phyloP scores from a whole-genome alignment of 2,329 filamentous ascomycete species.

The Sporothrix luriei region DNA sequence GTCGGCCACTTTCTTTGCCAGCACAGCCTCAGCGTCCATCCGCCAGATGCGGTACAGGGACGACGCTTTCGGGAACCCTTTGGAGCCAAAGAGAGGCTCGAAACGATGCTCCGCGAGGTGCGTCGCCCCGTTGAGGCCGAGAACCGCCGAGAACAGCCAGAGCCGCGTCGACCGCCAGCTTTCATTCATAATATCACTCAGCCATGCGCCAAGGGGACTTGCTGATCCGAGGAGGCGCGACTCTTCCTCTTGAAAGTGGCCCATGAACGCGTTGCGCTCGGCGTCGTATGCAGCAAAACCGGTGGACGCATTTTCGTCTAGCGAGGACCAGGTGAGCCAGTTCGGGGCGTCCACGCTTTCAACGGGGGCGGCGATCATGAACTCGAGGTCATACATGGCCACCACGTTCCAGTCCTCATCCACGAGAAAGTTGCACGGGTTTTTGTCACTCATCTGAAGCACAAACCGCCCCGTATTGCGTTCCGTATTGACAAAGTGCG shows the following conservation, averaged over 20 bases:
- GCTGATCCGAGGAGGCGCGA: no score
- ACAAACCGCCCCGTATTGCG: conserved; percentile 33
- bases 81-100: no score
- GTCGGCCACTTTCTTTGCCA: not conserved
- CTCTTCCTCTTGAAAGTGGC: no score
- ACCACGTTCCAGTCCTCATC: conserved; percentile 44
- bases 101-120: no score
- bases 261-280: no score
- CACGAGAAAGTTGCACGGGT: conserved; percentile 42
- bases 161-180: no score
- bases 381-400: conserved; percentile 43
- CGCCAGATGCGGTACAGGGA: not conserved
- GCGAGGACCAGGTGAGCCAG: conserved; percentile 39
- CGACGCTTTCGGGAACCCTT: no score
- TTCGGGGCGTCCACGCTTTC: conserved; percentile 41
- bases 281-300: not conserved
- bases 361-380: conserved; percentile 40
- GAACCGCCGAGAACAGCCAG: no score
- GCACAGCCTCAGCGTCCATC: not conserved
- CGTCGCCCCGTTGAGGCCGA: no score
- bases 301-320: not conserved
- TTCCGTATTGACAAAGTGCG: conserved; percentile 8
- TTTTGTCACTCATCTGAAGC: conserved; percentile 41
- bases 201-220: no score
- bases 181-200: no score